Base-by-base conservation (phyloP, 192 early-diverging fungal species). In the Coemansia sp. region DNA sequence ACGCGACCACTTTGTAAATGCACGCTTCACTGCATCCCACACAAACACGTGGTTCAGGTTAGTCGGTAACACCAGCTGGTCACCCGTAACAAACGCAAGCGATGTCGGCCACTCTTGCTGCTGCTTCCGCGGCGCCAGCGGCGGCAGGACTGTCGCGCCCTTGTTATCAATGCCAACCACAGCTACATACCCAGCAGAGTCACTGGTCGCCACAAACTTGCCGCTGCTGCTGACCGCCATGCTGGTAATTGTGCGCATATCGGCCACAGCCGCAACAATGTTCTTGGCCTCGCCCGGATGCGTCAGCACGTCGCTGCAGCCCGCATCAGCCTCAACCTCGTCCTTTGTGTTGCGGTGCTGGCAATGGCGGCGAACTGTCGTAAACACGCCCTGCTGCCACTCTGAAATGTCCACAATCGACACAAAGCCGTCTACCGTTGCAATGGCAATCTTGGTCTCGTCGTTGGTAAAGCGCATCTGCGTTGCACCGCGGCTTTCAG, bases 1-100 rank as follows among this genome's bases (percentile, higher is more conserved):
- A 50, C 83, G 73, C 14, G 93, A 94, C 96, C 96, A 98, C 55
- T 90, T 85, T 2, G 90, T 89, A 48, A 93, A 78, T 19, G 77
- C 79, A n/a, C 88, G 78, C 12, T 67, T 58, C 37, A 86, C 80
- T 15, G 88, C 84, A 60, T 98, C 90, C 70, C 75, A 82, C 29
- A 69, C 71, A 66, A 85, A 92, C 29, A 95, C 59, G 70, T 86
- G 93, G 76, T 95, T 89, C 61, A 87, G 86, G 67, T 91, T 93
- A 15, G 83, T 86, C 0, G 69, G 59, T n/a, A 81, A 53, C 29
- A 75, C 63, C 65, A 81, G 66, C 55, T 68, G 56, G 51, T 61
- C 60, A 24, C 38, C 45, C 45, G 52, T n/a, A 23, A 43, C 54
- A 53, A 81, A 81, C 17, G 27, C 59, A 23, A 81, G 57, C 19